Evolutionary conservation across 371 early-diverging fungal genomes (phyloP).

Genomic region (Mucor piriformis): DNA sequence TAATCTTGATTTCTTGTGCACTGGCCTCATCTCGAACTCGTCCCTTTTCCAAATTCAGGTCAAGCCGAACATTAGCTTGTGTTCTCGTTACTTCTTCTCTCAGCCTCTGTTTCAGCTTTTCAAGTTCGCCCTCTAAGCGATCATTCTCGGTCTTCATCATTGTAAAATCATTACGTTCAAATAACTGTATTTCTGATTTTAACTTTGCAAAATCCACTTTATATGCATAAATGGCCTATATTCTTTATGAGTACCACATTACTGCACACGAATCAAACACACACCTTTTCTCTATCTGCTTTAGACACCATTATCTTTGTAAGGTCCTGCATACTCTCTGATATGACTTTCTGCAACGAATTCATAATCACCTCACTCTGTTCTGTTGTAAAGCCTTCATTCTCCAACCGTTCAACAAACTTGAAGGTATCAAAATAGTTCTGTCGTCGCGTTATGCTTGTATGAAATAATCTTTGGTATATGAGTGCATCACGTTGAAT

Average conservation of each 20-base stretch:
- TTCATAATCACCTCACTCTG: conserved; percentile 82
- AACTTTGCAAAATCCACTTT: conserved; percentile 93
- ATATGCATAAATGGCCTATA: conserved; percentile 78
- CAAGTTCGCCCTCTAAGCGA: conserved; percentile 76
- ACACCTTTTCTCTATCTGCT: conserved; percentile 84
- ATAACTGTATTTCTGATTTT: conserved; percentile 84
- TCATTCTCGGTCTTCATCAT: conserved; percentile 86
- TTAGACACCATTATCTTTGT: conserved; percentile 76
- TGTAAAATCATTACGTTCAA: conserved; percentile 90
- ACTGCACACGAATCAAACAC: too few relatives aligned
- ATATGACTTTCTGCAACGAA: conserved; percentile 73
- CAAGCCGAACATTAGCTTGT: conserved; percentile 87
- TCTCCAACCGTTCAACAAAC: conserved; percentile 76
- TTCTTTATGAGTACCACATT: neutral
- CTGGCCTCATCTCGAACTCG: conserved; percentile 85
- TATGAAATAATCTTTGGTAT: neutral
- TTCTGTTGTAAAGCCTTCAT: conserved; percentile 73
- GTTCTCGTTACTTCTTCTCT: conserved; percentile 88
- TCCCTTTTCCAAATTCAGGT: conserved; percentile 90
- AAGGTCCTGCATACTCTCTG: conserved; percentile 68
- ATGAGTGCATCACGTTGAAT: too few relatives aligned
- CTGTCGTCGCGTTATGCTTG: neutral
- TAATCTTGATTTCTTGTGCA: conserved; percentile 82
- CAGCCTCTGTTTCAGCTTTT: conserved; percentile 78
- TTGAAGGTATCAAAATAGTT: conserved; percentile 77